phyloP scores from a whole-genome alignment of 768 basidiomycete genomes.

The Podaxis carcinomalis region DNA sequence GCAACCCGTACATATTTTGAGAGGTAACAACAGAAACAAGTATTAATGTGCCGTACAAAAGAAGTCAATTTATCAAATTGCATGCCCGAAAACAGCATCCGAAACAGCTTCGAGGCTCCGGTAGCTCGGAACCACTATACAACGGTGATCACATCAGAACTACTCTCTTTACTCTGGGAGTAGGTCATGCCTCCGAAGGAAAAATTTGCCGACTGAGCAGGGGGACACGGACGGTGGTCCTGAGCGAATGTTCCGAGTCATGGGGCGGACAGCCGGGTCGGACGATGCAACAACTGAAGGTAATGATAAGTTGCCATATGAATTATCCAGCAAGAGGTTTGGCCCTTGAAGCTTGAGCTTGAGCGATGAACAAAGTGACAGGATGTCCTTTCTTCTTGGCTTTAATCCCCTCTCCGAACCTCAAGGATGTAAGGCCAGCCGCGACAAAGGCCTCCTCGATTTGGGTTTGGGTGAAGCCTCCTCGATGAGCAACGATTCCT shows the following conservation, averaged over 20 bases:
- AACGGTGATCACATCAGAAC: too few relatives aligned
- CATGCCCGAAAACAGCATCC: background rate
- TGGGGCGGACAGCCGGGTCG: background rate
- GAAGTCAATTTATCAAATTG: background rate
- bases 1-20: background rate
- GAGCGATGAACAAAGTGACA: slow-evolving; percentile 21
- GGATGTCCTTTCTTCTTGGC: slow-evolving; percentile 18
- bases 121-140: background rate
- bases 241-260: background rate
- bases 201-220: background rate
- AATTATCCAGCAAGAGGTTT: slow-evolving; percentile 1
- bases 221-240: background rate
- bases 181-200: background rate
- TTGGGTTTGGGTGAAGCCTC: slow-evolving; percentile 23
- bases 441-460: slow-evolving; percentile 21
- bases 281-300: background rate
- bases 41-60: background rate
- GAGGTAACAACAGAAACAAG: background rate
- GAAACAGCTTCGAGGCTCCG: background rate
- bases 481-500: slow-evolving; percentile 24
- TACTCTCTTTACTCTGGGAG: too few relatives aligned
- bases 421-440: slow-evolving; percentile 20
- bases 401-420: slow-evolving; percentile 14
- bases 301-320: background rate
- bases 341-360: slow-evolving; percentile 6